Evolutionary conservation across 495 filamentous ascomycete species (phyloP), one percentile per base, ranked within the genome.

Genomic region (Talaromyces proteolyticus): DNA sequence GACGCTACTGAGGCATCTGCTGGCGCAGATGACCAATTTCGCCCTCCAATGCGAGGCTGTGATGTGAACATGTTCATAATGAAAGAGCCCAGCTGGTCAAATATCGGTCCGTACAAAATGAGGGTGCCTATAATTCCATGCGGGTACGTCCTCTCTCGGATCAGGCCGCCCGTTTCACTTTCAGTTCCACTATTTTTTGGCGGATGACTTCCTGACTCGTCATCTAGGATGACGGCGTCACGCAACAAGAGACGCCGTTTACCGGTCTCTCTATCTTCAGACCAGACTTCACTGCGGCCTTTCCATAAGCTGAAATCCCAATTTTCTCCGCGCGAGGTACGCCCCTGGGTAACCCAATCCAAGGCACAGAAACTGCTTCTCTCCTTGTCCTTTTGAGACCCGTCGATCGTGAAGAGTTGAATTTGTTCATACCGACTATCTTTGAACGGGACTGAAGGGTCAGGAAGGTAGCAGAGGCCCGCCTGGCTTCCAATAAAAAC

Each of bases 321-420:
- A 50, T 85, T 76, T 72, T 98, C 93, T n/a, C 89, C 91, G 22
- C 87, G 76, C 4, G 93, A 91, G 8, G 71, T 77, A n/a, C 93
- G 78, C 4, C 93, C 91, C 55, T 91, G 84, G 18, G 81, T 88
- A 6, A 96, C 88, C 93, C 93, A 98, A 62, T 98, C 93, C 37
- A 95, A 70, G 2, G 95, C 71, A 58, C 91, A 91, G 16, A 97
- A 68, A 53, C 73, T 85, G 26, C 73, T 72, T 8, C 67, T 58
- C 24, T 60, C 42, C 24, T 57, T 60, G 41, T 61, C 64, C 12
- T 78, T 81, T 10, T 75, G 76, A 3, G 58, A 67, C 2, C 70
- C 59, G 21, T 82, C 77, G 7, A 96, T 56, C 8, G 76, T 74
- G 59, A 95, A 93, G 22, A 79, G 75, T 58, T 97, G 93, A 8